These are phyloP conservation scores for Endocalyx cinctus DNA, from an alignment of 2,329 filamentous ascomycete genomes.

Conservation along the genomic window DNA sequence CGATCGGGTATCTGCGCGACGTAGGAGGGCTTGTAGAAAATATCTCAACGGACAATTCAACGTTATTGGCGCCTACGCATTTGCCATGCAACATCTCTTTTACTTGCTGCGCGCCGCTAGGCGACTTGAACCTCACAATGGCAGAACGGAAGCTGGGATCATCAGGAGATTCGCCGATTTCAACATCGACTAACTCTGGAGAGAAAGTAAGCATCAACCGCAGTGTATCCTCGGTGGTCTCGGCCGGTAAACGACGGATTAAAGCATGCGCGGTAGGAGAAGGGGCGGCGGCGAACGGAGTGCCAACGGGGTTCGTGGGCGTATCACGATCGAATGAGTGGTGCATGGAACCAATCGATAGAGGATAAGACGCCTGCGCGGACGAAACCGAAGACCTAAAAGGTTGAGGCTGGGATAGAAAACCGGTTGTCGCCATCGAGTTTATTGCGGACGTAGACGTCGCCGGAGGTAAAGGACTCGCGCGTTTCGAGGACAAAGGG, in stretches of 20 bases:
- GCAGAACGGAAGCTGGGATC: conserved; percentile 49
- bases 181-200: conserved; percentile 47
- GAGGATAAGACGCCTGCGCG: conserved; percentile 28
- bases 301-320: conserved; percentile 33
- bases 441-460: conserved; percentile 19
- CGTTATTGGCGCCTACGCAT: conserved; percentile 44
- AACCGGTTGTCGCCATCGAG: conserved; percentile 42
- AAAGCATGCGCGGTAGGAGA: conserved; percentile 38
- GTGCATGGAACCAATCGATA: conserved; percentile 27
- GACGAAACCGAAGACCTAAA: conserved; percentile 31
- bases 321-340: conserved; percentile 39
- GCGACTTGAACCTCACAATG: conserved; percentile 48
- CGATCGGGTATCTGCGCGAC: conserved; percentile 49
- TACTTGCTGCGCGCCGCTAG: conserved; percentile 50
- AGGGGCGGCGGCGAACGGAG: conserved; percentile 33
- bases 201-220: conserved; percentile 56
- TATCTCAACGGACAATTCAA: conserved; percentile 59
- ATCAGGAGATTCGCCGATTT: conserved; percentile 45
- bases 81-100: conserved; percentile 55
- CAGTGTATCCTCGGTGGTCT: conserved; percentile 50
- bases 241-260: conserved; percentile 50
- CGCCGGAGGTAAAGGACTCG: conserved; percentile 16
- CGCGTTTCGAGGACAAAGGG: conserved; percentile 20
- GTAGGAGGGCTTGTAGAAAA: conserved; percentile 36
- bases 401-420: conserved; percentile 34